Conservation (phyloP, 2,329 filamentous ascomycete species). For the Arthrobotrys iridis region DNA sequence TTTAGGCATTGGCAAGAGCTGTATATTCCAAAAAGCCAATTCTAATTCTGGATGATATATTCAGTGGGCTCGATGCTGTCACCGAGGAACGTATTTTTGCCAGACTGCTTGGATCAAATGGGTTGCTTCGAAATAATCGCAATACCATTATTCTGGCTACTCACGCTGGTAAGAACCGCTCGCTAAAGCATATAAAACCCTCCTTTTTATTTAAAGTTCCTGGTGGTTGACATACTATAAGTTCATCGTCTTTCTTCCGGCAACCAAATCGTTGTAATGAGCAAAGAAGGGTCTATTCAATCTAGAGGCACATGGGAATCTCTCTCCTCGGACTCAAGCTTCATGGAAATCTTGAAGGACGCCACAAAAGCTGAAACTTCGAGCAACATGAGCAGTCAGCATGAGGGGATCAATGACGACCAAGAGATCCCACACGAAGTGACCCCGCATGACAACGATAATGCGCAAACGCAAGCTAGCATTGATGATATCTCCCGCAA, state of each 20-base stretch:
- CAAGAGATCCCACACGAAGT: conserved; percentile 32
- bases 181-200: conserved; percentile 45
- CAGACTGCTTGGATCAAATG: conserved; percentile 61
- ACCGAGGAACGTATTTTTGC: conserved; percentile 63
- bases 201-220: not conserved
- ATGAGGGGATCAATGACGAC: conserved; percentile 29
- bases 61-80: conserved; percentile 63
- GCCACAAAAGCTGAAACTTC: not conserved
- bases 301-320: conserved; percentile 29
- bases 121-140: conserved; percentile 60
- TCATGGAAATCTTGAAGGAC: conserved; percentile 23
- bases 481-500: conserved; percentile 45
- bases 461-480: conserved; percentile 4
- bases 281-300: conserved; percentile 29
- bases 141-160: conserved; percentile 61
- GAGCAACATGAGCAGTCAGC: not conserved
- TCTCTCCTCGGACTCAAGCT: conserved; percentile 7
- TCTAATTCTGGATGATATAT: conserved; percentile 62
- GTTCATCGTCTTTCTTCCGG: conserved; percentile 37
- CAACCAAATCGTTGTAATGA: conserved; percentile 35
- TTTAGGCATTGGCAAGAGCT: conserved; percentile 54
- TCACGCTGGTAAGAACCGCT: conserved; percentile 59
- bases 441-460: conserved; percentile 11
- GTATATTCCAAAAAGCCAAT: conserved; percentile 55
- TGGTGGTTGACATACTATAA: not conserved